A percentile compares a stretch with the other conserved stretches of the same genome.
Evolutionary conservation across 2,329 filamentous ascomycete species (phyloP).

Genomic region (Didymosphaeria variabile): DNA sequence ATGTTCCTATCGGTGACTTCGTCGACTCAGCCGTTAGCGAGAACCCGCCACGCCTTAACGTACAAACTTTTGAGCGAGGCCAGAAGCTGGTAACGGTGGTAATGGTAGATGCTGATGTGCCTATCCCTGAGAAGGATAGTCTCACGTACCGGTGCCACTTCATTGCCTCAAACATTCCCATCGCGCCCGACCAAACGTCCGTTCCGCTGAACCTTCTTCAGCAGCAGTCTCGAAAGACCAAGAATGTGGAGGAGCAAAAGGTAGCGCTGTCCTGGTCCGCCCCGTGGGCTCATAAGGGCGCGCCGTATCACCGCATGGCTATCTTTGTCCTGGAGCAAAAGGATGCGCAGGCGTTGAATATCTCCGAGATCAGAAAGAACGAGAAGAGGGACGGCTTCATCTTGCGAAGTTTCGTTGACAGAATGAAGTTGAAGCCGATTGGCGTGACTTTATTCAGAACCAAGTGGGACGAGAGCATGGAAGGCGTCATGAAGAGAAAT

Average conservation of each 20-base stretch:
- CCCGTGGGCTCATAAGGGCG: slow-evolving; percentile 87
- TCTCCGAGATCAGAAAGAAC: slow-evolving; percentile 67
- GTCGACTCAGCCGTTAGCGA: slow-evolving; percentile 80
- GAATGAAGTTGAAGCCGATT: slow-evolving; percentile 74
- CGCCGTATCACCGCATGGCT: slow-evolving; percentile 87
- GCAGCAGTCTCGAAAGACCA: slow-evolving; percentile 50
- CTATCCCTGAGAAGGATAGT: slow-evolving; percentile 75
- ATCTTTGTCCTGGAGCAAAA: slow-evolving; percentile 86
- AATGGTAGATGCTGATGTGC: slow-evolving; percentile 90
- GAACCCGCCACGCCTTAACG: slow-evolving; percentile 74
- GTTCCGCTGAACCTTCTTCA: slow-evolving; percentile 44
- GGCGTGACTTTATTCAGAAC: slow-evolving; percentile 89
- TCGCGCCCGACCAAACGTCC: slow-evolving; percentile 63
- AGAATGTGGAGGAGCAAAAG: slow-evolving; percentile 62
- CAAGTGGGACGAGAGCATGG: slow-evolving; percentile 87
- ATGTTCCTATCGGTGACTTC: slow-evolving; percentile 78
- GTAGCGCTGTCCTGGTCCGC: slow-evolving; percentile 83
- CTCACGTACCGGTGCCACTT: slow-evolving; percentile 89
- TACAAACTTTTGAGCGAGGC: slow-evolving; percentile 86
- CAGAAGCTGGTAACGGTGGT: slow-evolving; percentile 84
- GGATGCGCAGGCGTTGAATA: slow-evolving; percentile 54
- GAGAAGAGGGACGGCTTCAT: slow-evolving; percentile 76
- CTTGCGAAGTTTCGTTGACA: slow-evolving; percentile 76
- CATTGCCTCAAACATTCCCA: slow-evolving; percentile 77
- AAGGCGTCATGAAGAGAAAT: slow-evolving; percentile 84